Evolutionary conservation across 768 basidiomycete genomes (phyloP).

Genomic region (Leucosporidium yakuticum): DNA sequence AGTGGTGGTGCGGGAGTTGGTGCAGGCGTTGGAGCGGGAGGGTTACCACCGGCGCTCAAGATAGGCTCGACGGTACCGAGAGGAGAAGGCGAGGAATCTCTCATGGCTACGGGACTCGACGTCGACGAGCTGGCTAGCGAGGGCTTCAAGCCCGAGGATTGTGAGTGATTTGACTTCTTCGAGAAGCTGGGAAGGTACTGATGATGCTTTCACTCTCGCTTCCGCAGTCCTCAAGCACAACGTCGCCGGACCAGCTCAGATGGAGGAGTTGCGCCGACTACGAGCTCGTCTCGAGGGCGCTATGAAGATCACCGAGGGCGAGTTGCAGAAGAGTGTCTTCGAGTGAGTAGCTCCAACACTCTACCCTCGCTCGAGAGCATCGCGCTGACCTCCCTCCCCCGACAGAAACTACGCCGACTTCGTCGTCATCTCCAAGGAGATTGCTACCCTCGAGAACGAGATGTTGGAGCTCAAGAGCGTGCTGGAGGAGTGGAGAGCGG

Average conservation of each 20-base stretch:
- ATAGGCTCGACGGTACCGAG: background rate
- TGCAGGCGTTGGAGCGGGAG: background rate
- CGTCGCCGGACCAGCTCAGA: slow-evolving; percentile 44
- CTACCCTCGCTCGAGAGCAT: background rate
- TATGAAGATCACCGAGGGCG: slow-evolving; percentile 66
- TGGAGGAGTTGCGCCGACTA: slow-evolving; percentile 53
- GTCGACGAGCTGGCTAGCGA: slow-evolving; percentile 64
- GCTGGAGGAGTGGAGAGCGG: slow-evolving; percentile 88
- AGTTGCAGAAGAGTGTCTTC: slow-evolving; percentile 87
- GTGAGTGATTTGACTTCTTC: slow-evolving; percentile 52
- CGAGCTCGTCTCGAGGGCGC: slow-evolving; percentile 68
- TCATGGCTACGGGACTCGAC: slow-evolving; percentile 45
- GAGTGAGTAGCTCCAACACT: slow-evolving; percentile 50
- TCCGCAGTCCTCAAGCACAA: slow-evolving; percentile 26
- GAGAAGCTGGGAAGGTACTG: background rate
- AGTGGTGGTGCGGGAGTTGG: background rate
- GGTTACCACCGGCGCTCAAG: background rate
- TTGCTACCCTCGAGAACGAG: slow-evolving; percentile 90
- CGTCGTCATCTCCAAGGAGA: slow-evolving; percentile 93
- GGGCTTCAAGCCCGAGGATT: slow-evolving; percentile 79
- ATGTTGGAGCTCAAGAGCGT: slow-evolving; percentile 94
- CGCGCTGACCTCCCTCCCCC: background rate
- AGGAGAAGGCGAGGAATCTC: slow-evolving; percentile 1
- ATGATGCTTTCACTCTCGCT: background rate
- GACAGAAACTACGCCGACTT: slow-evolving; percentile 84